These are phyloP conservation scores for Periconia sp. DNA, from an alignment of 2,329 filamentous ascomycete genomes.

Conservation along the genomic window DNA sequence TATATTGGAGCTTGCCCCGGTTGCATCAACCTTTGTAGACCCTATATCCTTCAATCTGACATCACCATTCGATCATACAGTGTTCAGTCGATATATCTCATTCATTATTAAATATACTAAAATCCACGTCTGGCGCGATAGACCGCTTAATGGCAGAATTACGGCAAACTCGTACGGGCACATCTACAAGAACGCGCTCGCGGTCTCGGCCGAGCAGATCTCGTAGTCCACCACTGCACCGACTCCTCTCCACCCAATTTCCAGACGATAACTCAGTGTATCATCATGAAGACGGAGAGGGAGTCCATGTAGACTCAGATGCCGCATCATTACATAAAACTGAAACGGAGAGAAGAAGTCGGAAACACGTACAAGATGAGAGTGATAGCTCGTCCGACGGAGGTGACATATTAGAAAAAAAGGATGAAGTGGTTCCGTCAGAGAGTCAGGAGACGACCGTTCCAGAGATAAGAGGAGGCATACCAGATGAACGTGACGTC, in stretches of 20 bases:
- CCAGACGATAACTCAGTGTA: constrained; percentile 44
- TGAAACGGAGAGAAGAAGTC: constrained; percentile 29
- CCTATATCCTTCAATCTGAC: no score
- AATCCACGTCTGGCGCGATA: no score
- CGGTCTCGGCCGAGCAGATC: constrained; percentile 29
- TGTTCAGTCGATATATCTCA: no score
- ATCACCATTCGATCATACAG: no score
- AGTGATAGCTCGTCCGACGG: constrained; percentile 14
- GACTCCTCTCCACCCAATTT: constrained; percentile 36
- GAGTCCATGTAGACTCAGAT: constrained; percentile 25
- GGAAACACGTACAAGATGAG: constrained; percentile 12
- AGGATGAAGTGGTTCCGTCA: constrained; percentile 15
- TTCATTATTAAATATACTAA: no score
- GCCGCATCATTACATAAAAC: constrained; percentile 29
- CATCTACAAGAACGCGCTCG: constrained; percentile 27
- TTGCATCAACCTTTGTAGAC: no score
- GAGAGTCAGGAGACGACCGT: constrained; percentile 21
- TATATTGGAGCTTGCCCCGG: no score
- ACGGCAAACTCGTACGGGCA: constrained; percentile 9
- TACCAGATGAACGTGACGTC: constrained; percentile 38
- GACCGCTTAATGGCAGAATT: constrained; percentile 23
- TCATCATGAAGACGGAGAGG: constrained; percentile 39
- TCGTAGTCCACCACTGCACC: constrained; percentile 27
- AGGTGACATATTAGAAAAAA: constrained; percentile 18
- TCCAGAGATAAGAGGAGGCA: constrained; percentile 34